A percentile compares a stretch with the other conserved stretches of the same genome.
These are phyloP conservation scores for Sphaerosporella brunnea DNA, from an alignment of 495 filamentous ascomycete genomes.

Conservation along the genomic window DNA sequence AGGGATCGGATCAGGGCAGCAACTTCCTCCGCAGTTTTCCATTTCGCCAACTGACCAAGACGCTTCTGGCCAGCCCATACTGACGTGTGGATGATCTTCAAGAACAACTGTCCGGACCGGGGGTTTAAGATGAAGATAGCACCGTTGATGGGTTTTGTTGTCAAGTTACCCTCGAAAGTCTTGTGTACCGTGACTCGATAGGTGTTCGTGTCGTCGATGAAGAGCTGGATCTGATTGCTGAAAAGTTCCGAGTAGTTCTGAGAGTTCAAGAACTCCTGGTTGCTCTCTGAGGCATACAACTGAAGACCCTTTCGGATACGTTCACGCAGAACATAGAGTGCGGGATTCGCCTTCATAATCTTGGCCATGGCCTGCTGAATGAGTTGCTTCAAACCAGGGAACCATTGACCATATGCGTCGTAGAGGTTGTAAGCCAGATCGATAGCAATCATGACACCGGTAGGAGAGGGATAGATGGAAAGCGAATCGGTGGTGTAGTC, in stretches of 20 bases:
- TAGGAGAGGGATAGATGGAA: conserved; percentile 97
- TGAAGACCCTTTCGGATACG: conserved; percentile 98
- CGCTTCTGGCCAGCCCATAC: conserved; percentile 99
- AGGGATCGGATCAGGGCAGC: conserved; percentile 91
- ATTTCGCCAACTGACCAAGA: conserved; percentile 94
- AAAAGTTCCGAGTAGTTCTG: conserved; percentile 99
- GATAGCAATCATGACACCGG: conserved; percentile 94
- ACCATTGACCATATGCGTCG: conserved; percentile 95
- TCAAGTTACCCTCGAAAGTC: conserved; percentile 98
- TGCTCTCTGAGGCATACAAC: conserved; percentile 95
- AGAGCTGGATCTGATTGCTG: conserved; percentile 96
- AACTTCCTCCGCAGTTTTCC: conserved; percentile 99
- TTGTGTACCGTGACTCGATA: conserved; percentile 99
- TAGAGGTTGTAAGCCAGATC: conserved; percentile 97
- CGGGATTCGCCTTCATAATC: conserved; percentile 99
- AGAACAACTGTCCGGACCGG: conserved; percentile 87
- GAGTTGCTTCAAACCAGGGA: conserved; percentile 92
- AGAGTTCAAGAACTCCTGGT: conserved; percentile 97
- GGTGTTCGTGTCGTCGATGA: conserved; percentile 99
- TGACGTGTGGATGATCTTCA: conserved; percentile 99
- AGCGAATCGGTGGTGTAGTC: conserved; percentile 99
- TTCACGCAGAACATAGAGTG: conserved; percentile 87
- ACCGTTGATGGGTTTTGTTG: conserved; percentile 98
- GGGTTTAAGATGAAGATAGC: conserved; percentile 99
- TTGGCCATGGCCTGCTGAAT: conserved; percentile 98